Conservation (phyloP, 495 filamentous ascomycete species). For the Podospora anserina region DNA sequence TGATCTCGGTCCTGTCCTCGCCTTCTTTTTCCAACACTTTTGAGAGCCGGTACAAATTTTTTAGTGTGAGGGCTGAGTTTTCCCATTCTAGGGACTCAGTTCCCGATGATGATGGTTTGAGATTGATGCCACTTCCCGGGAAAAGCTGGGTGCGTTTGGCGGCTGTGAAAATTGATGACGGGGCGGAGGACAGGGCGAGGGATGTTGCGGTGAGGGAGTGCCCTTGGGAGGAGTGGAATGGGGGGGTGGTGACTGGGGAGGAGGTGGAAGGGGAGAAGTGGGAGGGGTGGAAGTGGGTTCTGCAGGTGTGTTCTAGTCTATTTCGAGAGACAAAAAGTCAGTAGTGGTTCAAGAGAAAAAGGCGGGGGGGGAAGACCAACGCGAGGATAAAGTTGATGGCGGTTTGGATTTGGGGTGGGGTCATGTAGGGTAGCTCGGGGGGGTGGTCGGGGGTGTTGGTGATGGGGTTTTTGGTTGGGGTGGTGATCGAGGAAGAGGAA, state of each 20-base stretch:
- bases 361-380: slow-evolving; percentile 28
- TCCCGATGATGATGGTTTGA: neutral
- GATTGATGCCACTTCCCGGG: neutral
- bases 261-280: slow-evolving; percentile 24
- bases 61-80: neutral
- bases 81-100: neutral
- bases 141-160: neutral
- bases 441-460: neutral
- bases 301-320: slow-evolving; percentile 52
- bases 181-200: neutral
- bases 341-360: neutral
- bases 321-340: slow-evolving; percentile 3
- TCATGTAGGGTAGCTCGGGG: slow-evolving; percentile 17
- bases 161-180: neutral
- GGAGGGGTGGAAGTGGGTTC: slow-evolving; percentile 42
- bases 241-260: slow-evolving; percentile 24
- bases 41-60: neutral
- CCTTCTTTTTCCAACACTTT: neutral
- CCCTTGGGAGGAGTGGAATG: neutral
- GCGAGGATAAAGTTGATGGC: slow-evolving; percentile 53
- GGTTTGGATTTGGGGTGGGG: slow-evolving; percentile 38
- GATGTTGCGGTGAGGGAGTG: neutral
- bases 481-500: too few relatives aligned
- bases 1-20: neutral
- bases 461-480: neutral